A percentile compares a stretch with the other conserved stretches of the same genome.
Evolutionary conservation across 331 rosid species (phyloP).

Genomic region (Pyrus hybrid): DNA sequence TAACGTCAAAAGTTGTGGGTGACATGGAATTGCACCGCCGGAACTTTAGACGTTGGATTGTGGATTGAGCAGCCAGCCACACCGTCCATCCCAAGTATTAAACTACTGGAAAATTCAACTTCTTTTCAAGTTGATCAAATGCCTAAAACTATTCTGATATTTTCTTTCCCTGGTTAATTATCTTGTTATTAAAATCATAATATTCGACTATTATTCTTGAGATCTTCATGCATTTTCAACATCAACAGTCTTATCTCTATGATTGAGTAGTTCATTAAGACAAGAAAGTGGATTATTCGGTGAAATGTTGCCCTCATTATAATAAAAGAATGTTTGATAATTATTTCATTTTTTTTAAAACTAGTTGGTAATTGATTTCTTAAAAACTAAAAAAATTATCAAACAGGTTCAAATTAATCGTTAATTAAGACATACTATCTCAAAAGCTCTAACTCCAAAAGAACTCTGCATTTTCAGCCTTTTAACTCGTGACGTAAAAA

Average conservation of each 20-base stretch:
- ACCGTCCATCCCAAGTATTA: neutral
- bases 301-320: conserved; percentile 8
- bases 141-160: neutral
- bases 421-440: neutral
- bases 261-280: conserved; percentile 4
- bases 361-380: too few relatives aligned
- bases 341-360: too few relatives aligned
- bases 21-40: neutral
- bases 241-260: neutral
- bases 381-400: too few relatives aligned
- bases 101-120: neutral
- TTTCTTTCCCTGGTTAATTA: neutral
- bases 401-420: too few relatives aligned
- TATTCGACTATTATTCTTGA: neutral
- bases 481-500: conserved; percentile 5
- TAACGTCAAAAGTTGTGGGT: too few relatives aligned
- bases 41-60: neutral
- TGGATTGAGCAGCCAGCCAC: neutral
- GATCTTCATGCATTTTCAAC: neutral
- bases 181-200: neutral
- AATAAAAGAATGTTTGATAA: too few relatives aligned
- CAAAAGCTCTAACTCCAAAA: neutral
- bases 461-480: neutral
- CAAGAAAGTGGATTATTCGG: conserved; percentile 11
- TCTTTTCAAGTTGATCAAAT: neutral